Evolutionary conservation across 352 stramenopile species (phyloP).

Genomic region (Phytophthora rubi): DNA sequence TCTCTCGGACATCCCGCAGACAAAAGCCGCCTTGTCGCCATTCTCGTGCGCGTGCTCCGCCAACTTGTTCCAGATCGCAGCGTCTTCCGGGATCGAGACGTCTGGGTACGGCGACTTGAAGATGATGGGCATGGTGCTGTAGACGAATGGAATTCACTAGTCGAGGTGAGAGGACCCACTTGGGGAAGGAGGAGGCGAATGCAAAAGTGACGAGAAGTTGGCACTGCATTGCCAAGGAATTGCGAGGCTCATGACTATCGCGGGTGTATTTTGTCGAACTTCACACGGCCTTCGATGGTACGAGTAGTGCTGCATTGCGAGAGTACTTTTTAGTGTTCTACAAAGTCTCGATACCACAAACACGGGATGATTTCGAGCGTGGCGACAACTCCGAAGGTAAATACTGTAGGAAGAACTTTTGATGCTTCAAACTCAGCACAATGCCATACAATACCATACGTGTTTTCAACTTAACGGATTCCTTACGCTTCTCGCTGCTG

Average conservation of each 20-base stretch:
- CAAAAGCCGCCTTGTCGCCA: conserved; percentile 37
- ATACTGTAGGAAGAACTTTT: not conserved
- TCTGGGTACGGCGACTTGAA: conserved; percentile 46
- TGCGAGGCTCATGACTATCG: not conserved
- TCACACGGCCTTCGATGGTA: not conserved
- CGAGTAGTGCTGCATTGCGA: not conserved
- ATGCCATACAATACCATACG: conserved; percentile 10
- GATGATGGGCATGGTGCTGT: conserved; percentile 35
- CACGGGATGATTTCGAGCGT: not conserved
- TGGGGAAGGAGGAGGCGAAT: conserved; percentile 12
- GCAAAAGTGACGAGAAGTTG: conserved; percentile 21
- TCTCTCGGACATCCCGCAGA: conserved; percentile 49
- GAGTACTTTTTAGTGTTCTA: not conserved
- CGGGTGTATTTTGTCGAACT: not conserved
- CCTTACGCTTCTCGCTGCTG: not conserved
- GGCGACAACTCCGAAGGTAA: not conserved
- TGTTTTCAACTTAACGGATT: not conserved
- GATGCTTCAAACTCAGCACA: not conserved
- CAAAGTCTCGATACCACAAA: not conserved
- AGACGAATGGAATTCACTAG: conserved; percentile 11
- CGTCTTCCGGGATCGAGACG: conserved; percentile 37
- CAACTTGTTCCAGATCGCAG: conserved; percentile 50
- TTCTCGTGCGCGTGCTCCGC: conserved; percentile 39
- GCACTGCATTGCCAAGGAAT: not conserved
- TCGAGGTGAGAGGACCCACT: not conserved